Base-by-base conservation (phyloP, 1,284 basidiomycete genomes). In the Xerocomus nothofagi region DNA sequence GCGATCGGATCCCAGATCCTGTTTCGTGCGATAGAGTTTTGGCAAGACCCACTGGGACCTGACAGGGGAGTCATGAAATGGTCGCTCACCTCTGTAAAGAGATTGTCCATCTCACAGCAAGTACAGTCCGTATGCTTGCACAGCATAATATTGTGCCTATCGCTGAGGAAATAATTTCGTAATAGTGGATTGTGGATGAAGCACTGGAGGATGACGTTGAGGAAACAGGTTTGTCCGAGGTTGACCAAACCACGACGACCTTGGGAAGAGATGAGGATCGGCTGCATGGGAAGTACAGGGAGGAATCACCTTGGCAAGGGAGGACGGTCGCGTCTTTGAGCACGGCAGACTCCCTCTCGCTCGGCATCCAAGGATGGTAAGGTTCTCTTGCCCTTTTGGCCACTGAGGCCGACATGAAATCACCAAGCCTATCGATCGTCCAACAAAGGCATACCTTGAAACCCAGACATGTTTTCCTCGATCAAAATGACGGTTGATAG, bases 151-250 rank as follows among this genome's bases (percentile, higher is more conserved):
- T 89, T 86, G 65, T 96, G 93, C 61, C 84, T 86, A 67, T 98
- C 95, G 43, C 86, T 81, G 15, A 98, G 80, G 62, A 95, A 98
- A 68, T 90, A 93, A 59, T 92, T 91, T 37, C 93, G 82, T 9
- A 98, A 75, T 5, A 98, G 75, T 0, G 95, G 95, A 60, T 98
- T 99, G 70, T 94, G 91, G 12, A 93, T 74, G 61, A 99, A 88
- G n/a, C 84, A 83, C 69, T 99, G 96, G 6, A 99, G 78, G 39
- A 98, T 84, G 44, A 91, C 92, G 55, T 93, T 96, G 64, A 99
- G 77, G 72, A 94, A 98, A 64, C 95, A 99, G 0, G 95, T 98
- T 60, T 96, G 91, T 6, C 93, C 92, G 7, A 98, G 84, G 66
- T 98, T 98, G 39, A 97, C 76, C 3, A 98, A 75, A 0, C 95